Base-by-base conservation (phyloP, 2,329 filamentous ascomycete genomes). In the Ceratocystis eucalypticola region DNA sequence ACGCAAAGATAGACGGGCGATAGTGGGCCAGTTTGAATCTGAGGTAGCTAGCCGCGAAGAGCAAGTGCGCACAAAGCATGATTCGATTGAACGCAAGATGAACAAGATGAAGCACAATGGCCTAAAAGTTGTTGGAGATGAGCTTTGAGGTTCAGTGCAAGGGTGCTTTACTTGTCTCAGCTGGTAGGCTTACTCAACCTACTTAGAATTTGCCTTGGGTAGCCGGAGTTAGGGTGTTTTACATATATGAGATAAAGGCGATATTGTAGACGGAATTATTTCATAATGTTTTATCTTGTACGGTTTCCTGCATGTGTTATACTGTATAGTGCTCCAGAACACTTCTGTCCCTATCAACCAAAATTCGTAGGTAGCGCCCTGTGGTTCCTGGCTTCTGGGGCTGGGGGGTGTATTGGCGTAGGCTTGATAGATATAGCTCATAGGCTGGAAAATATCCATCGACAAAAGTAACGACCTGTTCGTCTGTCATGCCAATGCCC, bases 401-500 rank as follows among this genome's bases (percentile, higher is more conserved):
- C n/a, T 44, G 30, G 6, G 65, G 37, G 8, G 63, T 63, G 5
- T 28, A n/a, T 7, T 45, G 25, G 10, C 45, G 55, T 8, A 68
- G 59, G 44, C 53, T 59, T 15, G 37, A 22, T 22, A 68, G 25
- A 55, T 68, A 90, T 10, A 89, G 78, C 76, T 89, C 87, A 71
- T 89, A 89, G 1, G 85, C 85, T 3, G 87, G 87, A 71, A 86
- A 89, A 74, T 89, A 85, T 0, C 79, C 82, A 69, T 84, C 81
- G 37, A 85, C 88, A 74, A 96, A 96, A 61, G 81, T 79, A 66
- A 84, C 79, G 55, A 96, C 89, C 74, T 93, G 83, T 66, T 90
- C 87, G 70, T 89, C 86, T 1, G 84, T 88, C 92, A 96, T 96
- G 37, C 90, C 91, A 0, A 80, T 81, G 7, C 88, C 90, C 70